A percentile compares a stretch with the other conserved stretches of the same genome.
Conservation (phyloP, 257 asterid genomes). For the Fraxinus anomala region DNA sequence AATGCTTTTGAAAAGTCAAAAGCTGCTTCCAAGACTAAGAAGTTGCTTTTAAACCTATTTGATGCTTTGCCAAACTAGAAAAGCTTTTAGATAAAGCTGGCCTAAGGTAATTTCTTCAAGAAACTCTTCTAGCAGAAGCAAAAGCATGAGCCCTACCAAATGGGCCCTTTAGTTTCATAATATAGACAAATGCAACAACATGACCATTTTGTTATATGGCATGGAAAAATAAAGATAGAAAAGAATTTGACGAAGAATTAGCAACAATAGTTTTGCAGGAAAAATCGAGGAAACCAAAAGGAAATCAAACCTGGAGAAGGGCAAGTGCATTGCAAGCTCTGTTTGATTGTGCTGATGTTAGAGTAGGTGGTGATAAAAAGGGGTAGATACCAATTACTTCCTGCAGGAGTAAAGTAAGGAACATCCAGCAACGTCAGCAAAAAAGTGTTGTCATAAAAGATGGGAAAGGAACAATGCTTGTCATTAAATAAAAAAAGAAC, state of each 20-base stretch:
- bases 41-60: no score
- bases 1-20: no score
- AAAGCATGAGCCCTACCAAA: no score
- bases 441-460: background rate
- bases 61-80: no score
- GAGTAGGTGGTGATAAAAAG: slow-evolving; percentile 34
- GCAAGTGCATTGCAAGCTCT: slow-evolving; percentile 45
- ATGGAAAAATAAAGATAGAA: background rate
- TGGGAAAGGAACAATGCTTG: background rate
- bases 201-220: background rate
- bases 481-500: background rate
- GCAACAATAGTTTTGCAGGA: background rate
- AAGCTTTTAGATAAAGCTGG: no score
- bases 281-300: slow-evolving; percentile 2
- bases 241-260: slow-evolving; percentile 2
- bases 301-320: slow-evolving; percentile 44
- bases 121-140: no score
- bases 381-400: slow-evolving; percentile 41
- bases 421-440: slow-evolving; percentile 11
- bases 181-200: background rate
- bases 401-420: slow-evolving; percentile 27
- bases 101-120: no score
- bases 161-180: no score
- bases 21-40: no score
- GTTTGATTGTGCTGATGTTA: slow-evolving; percentile 37